Base-by-base conservation (phyloP, 352 stramenopile species). In the Globisporangium parvum region DNA sequence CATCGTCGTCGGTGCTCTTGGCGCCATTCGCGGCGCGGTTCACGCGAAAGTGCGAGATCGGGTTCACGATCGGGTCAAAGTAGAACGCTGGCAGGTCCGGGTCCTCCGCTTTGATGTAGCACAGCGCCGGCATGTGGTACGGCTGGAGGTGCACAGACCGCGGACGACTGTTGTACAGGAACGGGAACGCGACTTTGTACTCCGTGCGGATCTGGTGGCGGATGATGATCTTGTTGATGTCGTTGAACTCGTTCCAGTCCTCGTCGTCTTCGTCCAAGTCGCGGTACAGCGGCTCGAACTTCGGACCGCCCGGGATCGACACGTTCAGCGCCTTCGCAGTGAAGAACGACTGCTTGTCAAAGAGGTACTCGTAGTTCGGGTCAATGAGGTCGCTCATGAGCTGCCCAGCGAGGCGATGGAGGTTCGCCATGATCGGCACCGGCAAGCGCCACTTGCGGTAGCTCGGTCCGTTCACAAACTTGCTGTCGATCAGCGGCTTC, bases 211-310 rank as follows among this genome's bases (percentile, higher is more conserved):
- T 99, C 62, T 97, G 96, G 69, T 98, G 88, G 6, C 97, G 93
- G 64, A 99, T 98, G 69, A 99, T 99, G 68, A 99, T 99, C 77
- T 99, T 99, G 75, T 99, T 98, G 69, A 99, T 98, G 73, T 99
- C 97, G 63, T 99, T 99, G 76, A 99, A 99, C 70, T 99, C 97
- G 80, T 99, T 99, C 97, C 97, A 99, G 77, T 99, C 97, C 62
- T 99, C 96, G 58, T 99, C 97, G 53, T 99, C 95, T 48, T 98
- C 92, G 55, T 98, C 95, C 12, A 98, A 63, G 72, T 99, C 97
- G n/a, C 95, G 88, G 67, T 97, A 99, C 18, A 99, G 77, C 15
- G 97, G 97, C 72, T 99, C 97, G 66, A 99, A 99, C 79, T 99
- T 99, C 15, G 97, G 97, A 10, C 97, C 97, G 33, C 97, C 97